Evolutionary conservation across 306 rosid species (phyloP).

Genomic region (Prunus kanzakura): DNA sequence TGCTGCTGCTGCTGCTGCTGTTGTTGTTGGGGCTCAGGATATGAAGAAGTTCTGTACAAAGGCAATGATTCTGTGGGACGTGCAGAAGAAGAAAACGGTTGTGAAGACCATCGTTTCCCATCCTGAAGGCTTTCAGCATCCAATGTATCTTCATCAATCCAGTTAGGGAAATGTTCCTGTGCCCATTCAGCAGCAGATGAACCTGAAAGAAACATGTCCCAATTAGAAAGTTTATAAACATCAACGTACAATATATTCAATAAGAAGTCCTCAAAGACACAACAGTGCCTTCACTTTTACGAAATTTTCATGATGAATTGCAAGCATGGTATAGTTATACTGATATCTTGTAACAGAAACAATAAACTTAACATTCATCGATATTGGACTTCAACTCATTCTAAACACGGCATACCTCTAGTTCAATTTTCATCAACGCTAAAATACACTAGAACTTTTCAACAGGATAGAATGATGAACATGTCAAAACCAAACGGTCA

Average conservation of each 20-base stretch:
- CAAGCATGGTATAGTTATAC: background rate
- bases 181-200: slow-evolving; percentile 65
- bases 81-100: slow-evolving; percentile 53
- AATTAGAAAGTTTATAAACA: background rate
- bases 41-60: slow-evolving; percentile 79
- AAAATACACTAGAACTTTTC: background rate
- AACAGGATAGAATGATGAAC: background rate
- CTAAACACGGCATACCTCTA: background rate
- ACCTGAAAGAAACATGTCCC: slow-evolving; percentile 34
- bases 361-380: background rate
- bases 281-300: too few species aligned
- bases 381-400: background rate
- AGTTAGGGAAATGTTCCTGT: slow-evolving; percentile 42
- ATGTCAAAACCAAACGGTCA: background rate
- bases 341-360: background rate
- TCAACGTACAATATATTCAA: background rate
- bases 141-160: slow-evolving; percentile 47
- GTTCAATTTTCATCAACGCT: background rate
- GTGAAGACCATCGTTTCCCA: slow-evolving; percentile 67
- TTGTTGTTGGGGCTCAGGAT: slow-evolving; percentile 85
- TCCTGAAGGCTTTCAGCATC: slow-evolving; percentile 44
- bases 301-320: background rate
- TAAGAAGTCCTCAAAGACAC: background rate
- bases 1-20: slow-evolving; percentile 61
- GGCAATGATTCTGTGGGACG: slow-evolving; percentile 47